Evolutionary conservation across 345 rosid genomes (phyloP).

Genomic region (Streptanthus diversifolius): DNA sequence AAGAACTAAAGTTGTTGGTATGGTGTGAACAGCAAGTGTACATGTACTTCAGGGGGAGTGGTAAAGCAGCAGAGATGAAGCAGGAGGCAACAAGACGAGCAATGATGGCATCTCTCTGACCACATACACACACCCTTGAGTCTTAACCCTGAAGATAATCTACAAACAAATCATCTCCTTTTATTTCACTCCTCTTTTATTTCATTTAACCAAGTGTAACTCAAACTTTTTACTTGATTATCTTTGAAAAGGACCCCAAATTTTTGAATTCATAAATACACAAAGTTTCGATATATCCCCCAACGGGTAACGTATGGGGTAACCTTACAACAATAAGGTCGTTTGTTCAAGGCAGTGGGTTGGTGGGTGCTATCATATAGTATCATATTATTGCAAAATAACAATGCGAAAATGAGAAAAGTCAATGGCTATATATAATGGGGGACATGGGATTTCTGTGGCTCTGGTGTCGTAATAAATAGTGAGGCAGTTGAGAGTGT

Average conservation of each 20-base stretch:
- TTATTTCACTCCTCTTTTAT: background rate
- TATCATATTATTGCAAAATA: background rate
- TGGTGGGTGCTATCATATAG: background rate
- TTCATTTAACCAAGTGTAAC: slow-evolving; percentile 11
- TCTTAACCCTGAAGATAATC: background rate
- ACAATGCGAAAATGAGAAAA: background rate
- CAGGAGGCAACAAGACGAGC: slow-evolving; percentile 67
- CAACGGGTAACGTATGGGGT: background rate
- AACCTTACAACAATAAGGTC: background rate
- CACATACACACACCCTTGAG: background rate
- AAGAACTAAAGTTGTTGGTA: slow-evolving; percentile 2
- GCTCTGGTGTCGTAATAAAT: slow-evolving; percentile 10
- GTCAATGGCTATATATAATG: slow-evolving; percentile 18
- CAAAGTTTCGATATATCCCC: background rate
- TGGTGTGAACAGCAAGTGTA: slow-evolving; percentile 73
- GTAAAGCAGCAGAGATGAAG: slow-evolving; percentile 86
- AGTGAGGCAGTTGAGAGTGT: slow-evolving; percentile 21
- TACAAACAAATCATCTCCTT: slow-evolving; percentile 5
- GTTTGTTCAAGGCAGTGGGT: background rate
- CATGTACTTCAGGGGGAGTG: slow-evolving; percentile 91
- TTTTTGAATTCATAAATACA: background rate
- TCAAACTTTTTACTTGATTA: background rate
- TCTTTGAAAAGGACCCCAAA: background rate
- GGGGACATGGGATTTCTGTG: slow-evolving; percentile 20
- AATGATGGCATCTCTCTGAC: slow-evolving; percentile 73